Evolutionary conservation across 331 rosid genomes (phyloP), one percentile per base, ranked within the genome.

Genomic region (Erythrophleum ivorense): DNA sequence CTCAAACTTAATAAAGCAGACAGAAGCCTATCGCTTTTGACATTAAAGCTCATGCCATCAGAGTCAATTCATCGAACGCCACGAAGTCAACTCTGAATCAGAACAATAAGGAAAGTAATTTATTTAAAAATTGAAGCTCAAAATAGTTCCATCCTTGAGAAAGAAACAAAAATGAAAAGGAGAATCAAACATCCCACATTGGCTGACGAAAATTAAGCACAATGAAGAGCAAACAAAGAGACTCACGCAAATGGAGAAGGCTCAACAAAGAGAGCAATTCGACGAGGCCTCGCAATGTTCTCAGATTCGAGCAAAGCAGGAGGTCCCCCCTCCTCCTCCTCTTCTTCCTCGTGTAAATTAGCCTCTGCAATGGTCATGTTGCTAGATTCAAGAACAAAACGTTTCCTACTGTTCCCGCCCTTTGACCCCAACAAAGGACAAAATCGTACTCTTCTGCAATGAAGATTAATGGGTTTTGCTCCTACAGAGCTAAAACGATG

Each of bases 181-280:
- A 29, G 45, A 53, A 18, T 52, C 49, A 80, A 71, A 76, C 50
- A 45, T 31, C 58, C 53, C 55, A 80, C 75, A 52, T 60, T 60
- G 46, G 52, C 36, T 43, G 7, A 79, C 12, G 43, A 16, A 73
- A 21, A 84, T 55, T 3, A 83, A n/a, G 57, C 75, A 71, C 49
- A 36, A 67, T 0, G 49, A 77, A 79, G 49, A 19, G 4, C 10
- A 46, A 13, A 16, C 4, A 59, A 43, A 45, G 57, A 69, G 58
- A 83, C 98, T 90, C 85, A 96, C 99, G 99, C 94, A 78, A 96
- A 96, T 3, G 99, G 99, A 71, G 99, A 96, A 88, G 99, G 99
- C 83, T 96, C 99, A 34, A 96, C 97, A 77, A 96, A 96, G 69
- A 96, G 93, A 77, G 97, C 99, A 90, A 96, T 96, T 84, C 99